These are phyloP conservation scores for Euphrasia confusa DNA, from an alignment of 257 asterid species.

Conservation along the genomic window DNA sequence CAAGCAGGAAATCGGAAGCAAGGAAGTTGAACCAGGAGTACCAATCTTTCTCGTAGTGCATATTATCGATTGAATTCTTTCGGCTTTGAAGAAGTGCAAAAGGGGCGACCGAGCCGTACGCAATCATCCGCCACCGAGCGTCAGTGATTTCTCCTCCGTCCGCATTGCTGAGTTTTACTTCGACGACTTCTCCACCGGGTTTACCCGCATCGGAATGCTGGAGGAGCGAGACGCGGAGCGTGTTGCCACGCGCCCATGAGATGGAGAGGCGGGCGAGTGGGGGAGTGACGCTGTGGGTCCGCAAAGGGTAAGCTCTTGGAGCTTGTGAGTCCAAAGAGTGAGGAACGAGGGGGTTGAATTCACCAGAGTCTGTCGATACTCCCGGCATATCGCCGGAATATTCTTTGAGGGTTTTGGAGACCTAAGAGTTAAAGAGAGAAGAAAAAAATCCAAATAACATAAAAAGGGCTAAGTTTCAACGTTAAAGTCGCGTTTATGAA, in stretches of 20 bases:
- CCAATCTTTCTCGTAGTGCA: conserved; percentile 57
- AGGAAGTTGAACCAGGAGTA: conserved; percentile 25
- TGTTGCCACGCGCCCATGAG: conserved; percentile 89
- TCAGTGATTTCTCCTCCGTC: conserved; percentile 58
- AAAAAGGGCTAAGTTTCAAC: background rate
- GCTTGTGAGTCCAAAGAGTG: conserved; percentile 30
- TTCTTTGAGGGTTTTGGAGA: conserved; percentile 32
- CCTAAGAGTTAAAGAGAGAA: conserved; percentile 7
- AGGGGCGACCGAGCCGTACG: conserved; percentile 83
- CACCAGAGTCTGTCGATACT: conserved; percentile 47
- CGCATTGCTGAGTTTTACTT: conserved; percentile 50
- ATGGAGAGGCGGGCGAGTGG: conserved; percentile 59
- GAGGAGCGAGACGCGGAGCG: conserved; percentile 72
- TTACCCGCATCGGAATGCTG: conserved; percentile 28
- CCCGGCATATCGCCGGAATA: conserved; percentile 77
- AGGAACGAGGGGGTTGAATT: conserved; percentile 37
- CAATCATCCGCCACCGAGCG: conserved; percentile 69
- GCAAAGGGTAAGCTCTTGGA: conserved; percentile 47
- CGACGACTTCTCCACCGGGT: conserved; percentile 65
- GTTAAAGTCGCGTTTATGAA: conserved; percentile 5
- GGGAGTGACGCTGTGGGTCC: conserved; percentile 42
- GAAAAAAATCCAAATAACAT: too few species aligned
- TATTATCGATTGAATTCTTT: conserved; percentile 41
- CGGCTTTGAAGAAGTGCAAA: conserved; percentile 86
- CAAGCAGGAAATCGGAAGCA: background rate